Evolutionary conservation across 177 flowering plant species (phyloP), one percentile per base, ranked within the genome.

Genomic region (Vitis hybrid): DNA sequence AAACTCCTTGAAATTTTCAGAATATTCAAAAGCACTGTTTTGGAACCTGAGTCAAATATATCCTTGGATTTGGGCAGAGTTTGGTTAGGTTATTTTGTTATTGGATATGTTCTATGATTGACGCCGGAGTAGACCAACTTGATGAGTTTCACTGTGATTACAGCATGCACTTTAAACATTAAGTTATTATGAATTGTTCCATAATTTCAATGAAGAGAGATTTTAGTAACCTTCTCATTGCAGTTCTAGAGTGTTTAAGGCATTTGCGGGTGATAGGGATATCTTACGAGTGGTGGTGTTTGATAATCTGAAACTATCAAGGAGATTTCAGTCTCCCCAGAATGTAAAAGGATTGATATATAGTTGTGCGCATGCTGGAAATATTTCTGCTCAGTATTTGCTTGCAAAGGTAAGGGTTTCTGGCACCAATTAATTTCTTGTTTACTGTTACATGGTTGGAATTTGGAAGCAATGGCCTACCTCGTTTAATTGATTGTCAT

Each of bases 341-440:
- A 50, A 67, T 13, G 15, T 26, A 2, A 54, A 32, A 15, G 61
- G 69, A 5, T 56, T 67, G 19, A 2, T 67, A 4, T 2, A 3
- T 49, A 67, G 21, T 15, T 67, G 60, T 32, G 69, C 69, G 1
- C 21, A 11, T 50, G 69, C 61, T 30, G 69, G 69, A 8, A 67
- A 67, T 34, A 1, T 17, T 1, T 5, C 58, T 34, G 69, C 69
- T 30, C 60, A 26, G n/a, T 67, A 13, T 60, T 26, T 67, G 60
- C 69, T 67, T 19, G 62, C 49, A 54, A 67, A 67, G 69, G 69
- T 67, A 56, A 56, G 56, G 19, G 15, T n/a, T 56, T 21, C 14
- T 6, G 11, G 19, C 39, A 45, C 59, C 12, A 8, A 50, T 3
- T 59, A 26, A 68, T 34, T 19, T 11, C 18, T n/a, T 23, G 30